These are phyloP conservation scores for Pseudoturritis turrita DNA, from an alignment of 345 rosid genomes.

Conservation along the genomic window DNA sequence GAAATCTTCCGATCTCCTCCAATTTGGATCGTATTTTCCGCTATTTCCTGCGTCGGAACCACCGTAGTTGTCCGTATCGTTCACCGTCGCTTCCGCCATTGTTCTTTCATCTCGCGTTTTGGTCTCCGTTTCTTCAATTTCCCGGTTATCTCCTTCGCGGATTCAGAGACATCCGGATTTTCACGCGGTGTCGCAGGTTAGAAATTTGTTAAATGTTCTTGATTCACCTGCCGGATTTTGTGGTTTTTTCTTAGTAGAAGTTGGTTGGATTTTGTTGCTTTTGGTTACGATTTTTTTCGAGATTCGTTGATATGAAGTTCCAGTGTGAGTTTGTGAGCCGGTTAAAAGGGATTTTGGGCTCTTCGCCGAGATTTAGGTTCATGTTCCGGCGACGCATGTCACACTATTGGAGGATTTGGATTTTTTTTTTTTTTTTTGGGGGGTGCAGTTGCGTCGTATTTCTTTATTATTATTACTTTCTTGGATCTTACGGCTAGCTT, in stretches of 20 bases:
- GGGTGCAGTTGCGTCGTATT: not conserved
- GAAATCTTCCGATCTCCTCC: not conserved
- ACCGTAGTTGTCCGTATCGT: not conserved
- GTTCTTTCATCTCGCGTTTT: not conserved
- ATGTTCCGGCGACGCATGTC: conserved; percentile 8
- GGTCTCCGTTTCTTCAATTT: not conserved
- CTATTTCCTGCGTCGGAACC: not conserved
- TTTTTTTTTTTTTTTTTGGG: not conserved
- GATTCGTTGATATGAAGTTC: conserved; percentile 7
- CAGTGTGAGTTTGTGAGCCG: not conserved
- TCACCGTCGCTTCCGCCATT: conserved; percentile 15
- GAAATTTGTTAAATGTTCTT: not conserved
- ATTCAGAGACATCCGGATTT: not conserved
- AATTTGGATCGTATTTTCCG: not conserved
- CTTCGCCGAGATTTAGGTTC: not conserved
- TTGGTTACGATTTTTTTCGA: not conserved
- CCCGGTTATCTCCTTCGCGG: not conserved
- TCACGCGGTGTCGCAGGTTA: conserved; percentile 26
- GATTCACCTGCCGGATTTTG: not conserved
- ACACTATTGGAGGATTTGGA: not conserved
- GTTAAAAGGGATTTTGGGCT: not conserved
- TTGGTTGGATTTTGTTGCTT: not conserved
- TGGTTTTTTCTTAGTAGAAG: not conserved
- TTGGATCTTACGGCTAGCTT: conserved; percentile 25
- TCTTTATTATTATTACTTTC: not conserved